phyloP scores from a whole-genome alignment of 306 rosid species.

The Castanea crenata region DNA sequence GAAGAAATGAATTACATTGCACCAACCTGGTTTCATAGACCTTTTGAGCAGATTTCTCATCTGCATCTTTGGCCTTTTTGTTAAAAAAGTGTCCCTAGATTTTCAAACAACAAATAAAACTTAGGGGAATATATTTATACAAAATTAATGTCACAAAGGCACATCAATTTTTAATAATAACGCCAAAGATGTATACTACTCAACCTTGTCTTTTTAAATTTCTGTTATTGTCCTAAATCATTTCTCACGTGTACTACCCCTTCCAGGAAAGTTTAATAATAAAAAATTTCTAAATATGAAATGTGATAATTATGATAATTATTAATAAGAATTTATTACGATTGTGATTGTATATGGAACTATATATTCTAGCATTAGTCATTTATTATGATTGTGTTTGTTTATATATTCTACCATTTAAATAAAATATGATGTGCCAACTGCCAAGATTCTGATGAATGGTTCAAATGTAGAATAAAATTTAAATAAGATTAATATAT shows the following conservation, averaged over 20 bases:
- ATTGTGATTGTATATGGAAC: no score
- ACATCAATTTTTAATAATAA: neutral
- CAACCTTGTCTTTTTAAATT: neutral
- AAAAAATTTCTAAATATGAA: no score
- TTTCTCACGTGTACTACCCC: neutral
- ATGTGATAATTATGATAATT: no score
- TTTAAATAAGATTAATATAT: no score
- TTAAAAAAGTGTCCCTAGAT: slow-evolving; percentile 33
- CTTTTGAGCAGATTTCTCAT: slow-evolving; percentile 32
- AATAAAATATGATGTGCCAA: no score
- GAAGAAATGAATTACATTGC: neutral
- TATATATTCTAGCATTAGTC: no score
- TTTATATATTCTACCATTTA: no score
- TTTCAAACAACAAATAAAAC: neutral
- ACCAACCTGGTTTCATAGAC: slow-evolving; percentile 26
- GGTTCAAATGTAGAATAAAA: no score
- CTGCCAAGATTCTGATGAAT: no score
- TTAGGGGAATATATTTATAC: neutral
- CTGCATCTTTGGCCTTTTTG: slow-evolving; percentile 37
- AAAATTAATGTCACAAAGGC: neutral
- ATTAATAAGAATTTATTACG: no score
- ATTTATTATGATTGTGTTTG: no score
- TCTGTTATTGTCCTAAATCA: neutral
- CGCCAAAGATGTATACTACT: neutral
- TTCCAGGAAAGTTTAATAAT: neutral